Conservation (phyloP, 73 alveolate genomes). For the Tetrahymena elliotti region DNA sequence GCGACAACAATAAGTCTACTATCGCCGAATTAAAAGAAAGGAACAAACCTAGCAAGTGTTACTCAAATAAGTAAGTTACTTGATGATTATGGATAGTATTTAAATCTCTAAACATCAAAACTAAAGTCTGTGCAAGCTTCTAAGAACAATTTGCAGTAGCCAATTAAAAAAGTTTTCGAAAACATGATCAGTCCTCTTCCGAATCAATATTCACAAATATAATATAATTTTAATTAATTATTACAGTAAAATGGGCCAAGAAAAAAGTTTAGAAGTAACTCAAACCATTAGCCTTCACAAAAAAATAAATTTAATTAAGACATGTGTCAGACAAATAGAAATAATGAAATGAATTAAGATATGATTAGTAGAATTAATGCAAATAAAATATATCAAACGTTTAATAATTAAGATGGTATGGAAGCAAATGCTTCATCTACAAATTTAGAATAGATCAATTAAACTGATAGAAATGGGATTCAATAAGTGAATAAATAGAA, state of each 20-base stretch:
- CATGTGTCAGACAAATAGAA: background rate
- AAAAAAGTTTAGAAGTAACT: background rate
- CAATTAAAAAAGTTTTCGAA: background rate
- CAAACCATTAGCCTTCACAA: background rate
- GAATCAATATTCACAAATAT: background rate
- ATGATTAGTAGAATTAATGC: background rate
- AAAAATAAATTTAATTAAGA: background rate
- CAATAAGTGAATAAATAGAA: background rate
- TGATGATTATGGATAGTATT: background rate
- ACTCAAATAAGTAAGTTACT: background rate
- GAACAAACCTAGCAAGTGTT: background rate
- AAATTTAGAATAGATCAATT: background rate
- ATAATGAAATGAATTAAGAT: background rate
- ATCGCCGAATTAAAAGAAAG: background rate
- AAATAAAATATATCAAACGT: background rate
- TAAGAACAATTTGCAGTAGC: background rate
- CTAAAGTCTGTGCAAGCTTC: background rate
- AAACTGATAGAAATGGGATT: background rate
- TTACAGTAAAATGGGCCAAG: background rate
- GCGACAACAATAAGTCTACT: background rate
- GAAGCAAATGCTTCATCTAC: background rate
- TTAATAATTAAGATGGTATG: background rate
- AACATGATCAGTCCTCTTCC: background rate
- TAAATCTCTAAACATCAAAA: background rate
- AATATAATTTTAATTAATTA: background rate